Percentiles rank a stretch among this genome's conserved stretches.
These are phyloP conservation scores for Mycena sanguinolenta DNA, from an alignment of 768 basidiomycete species.

Conservation along the genomic window DNA sequence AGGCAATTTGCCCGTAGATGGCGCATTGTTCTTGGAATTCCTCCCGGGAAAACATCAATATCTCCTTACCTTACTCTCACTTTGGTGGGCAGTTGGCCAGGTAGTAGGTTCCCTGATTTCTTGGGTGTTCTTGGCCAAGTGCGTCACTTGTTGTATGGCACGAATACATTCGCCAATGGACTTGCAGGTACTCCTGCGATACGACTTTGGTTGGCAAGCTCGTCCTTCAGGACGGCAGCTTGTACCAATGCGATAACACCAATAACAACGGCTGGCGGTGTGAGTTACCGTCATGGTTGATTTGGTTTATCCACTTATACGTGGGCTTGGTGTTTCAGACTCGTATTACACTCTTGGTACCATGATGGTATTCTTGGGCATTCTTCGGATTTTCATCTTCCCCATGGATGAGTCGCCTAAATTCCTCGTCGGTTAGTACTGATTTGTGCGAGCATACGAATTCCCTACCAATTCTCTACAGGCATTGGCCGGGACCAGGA, in stretches of 20 bases:
- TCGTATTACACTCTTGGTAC: conserved; percentile 73
- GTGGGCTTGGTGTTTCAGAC: conserved; percentile 57
- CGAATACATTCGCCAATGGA: not conserved
- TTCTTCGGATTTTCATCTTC: conserved; percentile 67
- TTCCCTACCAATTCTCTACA: conserved; percentile 1
- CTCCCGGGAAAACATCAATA: conserved; percentile 70
- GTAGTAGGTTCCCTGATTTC: conserved; percentile 54
- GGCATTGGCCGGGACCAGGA: conserved; percentile 61
- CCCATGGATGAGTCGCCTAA: conserved; percentile 71
- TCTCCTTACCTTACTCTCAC: conserved; percentile 67
- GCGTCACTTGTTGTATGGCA: not conserved
- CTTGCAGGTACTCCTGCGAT: conserved; percentile 27
- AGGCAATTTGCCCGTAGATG: conserved; percentile 68
- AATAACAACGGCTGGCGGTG: conserved; percentile 71
- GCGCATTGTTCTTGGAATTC: conserved; percentile 72
- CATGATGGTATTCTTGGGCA: conserved; percentile 65
- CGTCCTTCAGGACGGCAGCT: conserved; percentile 55
- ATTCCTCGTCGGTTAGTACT: conserved; percentile 69
- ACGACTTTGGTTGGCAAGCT: conserved; percentile 61
- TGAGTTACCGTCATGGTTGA: conserved; percentile 55
- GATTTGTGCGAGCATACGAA: no score
- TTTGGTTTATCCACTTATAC: conserved; percentile 42
- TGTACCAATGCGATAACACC: conserved; percentile 48
- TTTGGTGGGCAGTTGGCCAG: conserved; percentile 66
- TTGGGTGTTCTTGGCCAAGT: conserved; percentile 68